Evolutionary conservation across 805 yeast genomes (phyloP), one percentile per base, ranked within the genome.

Genomic region (Candida multigemmis): DNA sequence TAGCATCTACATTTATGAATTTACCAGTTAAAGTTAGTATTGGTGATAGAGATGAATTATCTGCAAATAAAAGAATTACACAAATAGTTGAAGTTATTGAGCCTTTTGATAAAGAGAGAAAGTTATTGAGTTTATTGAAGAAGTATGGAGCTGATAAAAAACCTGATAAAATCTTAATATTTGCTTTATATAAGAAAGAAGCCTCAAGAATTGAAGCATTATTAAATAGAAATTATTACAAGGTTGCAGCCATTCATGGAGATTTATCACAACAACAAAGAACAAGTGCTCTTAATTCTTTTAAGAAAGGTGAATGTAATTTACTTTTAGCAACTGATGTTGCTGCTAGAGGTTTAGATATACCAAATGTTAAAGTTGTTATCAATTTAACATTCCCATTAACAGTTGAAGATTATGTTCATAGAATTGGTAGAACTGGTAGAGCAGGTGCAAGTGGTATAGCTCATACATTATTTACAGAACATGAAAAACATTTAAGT

Each of bases 391-490:
- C 96, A 5, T 89, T 89, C 76, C 98, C 98, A 24, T 69, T 87
- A 44, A 87, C 96, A 1, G 91, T 84, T 7, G 97, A 89, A 56
- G 96, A 89, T 58, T 89, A 89, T 48, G 96, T 89, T 19, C 97
- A 89, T 54, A 74, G 97, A 60, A 89, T 89, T 41, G 97, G 97
- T 36, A 81, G 97, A 68, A 89, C 97, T 6, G 97, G 96, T 35
- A 77, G 97, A 61, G 98, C 97, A 10, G 97, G 97, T 21, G 83
- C 80, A 56, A 68, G 86, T 1, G 99, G 99, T 48, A 74, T 76
- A 37, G 94, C 99, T 10, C 93, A 87, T 51, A 89, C 99, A 2
- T 65, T 91, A 24, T 91, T 91, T 64, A 91, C 98, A 6, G 96
- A 87, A 39, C 91, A 86, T 47, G 97, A 91, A 53, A 91, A 91